Evolutionary conservation across 345 rosid species (phyloP).

Genomic region (Arabidopsis suecica): DNA sequence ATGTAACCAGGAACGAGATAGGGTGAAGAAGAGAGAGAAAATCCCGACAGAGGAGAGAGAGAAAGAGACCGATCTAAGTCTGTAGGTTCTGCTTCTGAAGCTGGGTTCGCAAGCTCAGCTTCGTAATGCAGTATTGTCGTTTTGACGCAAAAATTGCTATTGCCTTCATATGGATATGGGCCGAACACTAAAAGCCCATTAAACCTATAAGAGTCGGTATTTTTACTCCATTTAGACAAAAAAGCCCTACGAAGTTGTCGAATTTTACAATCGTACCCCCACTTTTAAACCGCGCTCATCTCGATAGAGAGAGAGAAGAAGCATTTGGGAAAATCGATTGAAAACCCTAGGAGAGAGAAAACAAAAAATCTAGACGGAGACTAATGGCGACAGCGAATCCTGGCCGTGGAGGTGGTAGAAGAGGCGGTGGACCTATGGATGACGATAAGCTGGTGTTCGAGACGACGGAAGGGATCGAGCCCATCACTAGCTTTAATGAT

Average conservation of each 20-base stretch:
- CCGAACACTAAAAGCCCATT: slow-evolving; percentile 20
- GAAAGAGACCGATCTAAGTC: slow-evolving; percentile 40
- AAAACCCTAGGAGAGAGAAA: slow-evolving; percentile 50
- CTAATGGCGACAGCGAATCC: slow-evolving; percentile 47
- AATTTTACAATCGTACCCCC: slow-evolving; percentile 19
- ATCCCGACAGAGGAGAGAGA: slow-evolving; percentile 34
- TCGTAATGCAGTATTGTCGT: slow-evolving; percentile 20
- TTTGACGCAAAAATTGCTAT: slow-evolving; percentile 16
- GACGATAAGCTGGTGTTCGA: slow-evolving; percentile 78
- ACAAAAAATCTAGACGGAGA: not conserved
- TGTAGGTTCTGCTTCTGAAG: slow-evolving; percentile 41
- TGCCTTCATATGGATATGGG: slow-evolving; percentile 13
- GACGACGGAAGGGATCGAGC: slow-evolving; percentile 90
- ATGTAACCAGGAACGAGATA: slow-evolving; percentile 15
- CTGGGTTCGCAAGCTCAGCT: slow-evolving; percentile 30
- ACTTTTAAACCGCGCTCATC: slow-evolving; percentile 27
- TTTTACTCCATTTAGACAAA: not conserved
- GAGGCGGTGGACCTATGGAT: slow-evolving; percentile 51
- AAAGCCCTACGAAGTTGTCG: slow-evolving; percentile 17
- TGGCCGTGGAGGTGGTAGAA: slow-evolving; percentile 53
- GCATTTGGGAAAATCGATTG: slow-evolving; percentile 18
- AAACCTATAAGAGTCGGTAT: slow-evolving; percentile 6
- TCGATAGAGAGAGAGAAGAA: not conserved
- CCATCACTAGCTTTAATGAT: slow-evolving; percentile 75
- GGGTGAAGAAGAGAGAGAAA: slow-evolving; percentile 3